Base-by-base conservation (phyloP, 2,329 filamentous ascomycete genomes). In the Atkinsonella hypoxylon region DNA sequence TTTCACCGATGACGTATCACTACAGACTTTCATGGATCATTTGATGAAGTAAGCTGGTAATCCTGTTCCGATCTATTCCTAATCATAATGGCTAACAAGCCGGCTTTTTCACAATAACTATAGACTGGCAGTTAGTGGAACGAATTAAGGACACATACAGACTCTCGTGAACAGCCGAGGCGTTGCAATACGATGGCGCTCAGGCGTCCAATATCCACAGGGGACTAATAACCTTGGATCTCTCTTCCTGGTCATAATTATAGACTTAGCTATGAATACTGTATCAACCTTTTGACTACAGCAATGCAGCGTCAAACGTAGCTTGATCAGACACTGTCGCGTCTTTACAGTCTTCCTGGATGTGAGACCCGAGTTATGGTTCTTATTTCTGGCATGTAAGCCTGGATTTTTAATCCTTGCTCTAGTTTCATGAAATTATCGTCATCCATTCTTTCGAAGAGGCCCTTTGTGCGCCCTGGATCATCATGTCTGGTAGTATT, bases 1-100 rank as follows among this genome's bases (percentile, higher is more conserved):
- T 61, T 98, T 98, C 72, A 98, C 93, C 1, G 93, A 98, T 63
- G 93, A 98, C 67, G 93, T 98, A 50, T 96, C 89, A 50, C 73
- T 98, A 64, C 91, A 97, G 70, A 97, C 91, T 1, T 98, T 98
- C 66, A 98, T 98, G 93, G 93, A 98, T 62, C 90, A 97, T 71
- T 74, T 98, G 66, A 98, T 98, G 93, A 98, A 98, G 88, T 90
- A 76, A 70, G 84, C 9, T 31, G 15, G 4, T 1, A 26, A 20
- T 3, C 34, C 31, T 12, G 26, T 18, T 10, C 9, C 3, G 11
- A 9, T 8, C 39, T 48, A n/a, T 5, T 13, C 18, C 40, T 41
- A 2, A 6, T 22, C 12, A 17, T 3, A 12, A n/a, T 1, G 13
- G 22, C 20, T 45, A 44, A 51, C 53, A 45, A 55, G 58, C 58